Conservation (phyloP, 257 asterid genomes). For the Capsicum baccatum region DNA sequence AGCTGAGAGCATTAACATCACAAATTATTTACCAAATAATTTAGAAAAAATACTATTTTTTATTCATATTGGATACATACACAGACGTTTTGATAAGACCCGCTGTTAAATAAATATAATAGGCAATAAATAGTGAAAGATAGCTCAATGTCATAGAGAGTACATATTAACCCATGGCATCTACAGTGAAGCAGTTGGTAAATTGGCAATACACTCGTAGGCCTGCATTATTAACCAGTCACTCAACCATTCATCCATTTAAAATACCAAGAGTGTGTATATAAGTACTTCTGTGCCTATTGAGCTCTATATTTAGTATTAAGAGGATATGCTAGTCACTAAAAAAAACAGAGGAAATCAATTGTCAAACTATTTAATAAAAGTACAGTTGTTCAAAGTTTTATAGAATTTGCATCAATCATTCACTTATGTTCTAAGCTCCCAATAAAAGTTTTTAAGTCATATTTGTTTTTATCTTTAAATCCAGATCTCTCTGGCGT, state of each 20-base stretch:
- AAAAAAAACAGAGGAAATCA: neutral
- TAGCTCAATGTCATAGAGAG: neutral
- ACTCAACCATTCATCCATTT: neutral
- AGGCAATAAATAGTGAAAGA: neutral
- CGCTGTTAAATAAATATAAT: neutral
- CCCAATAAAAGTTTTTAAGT: neutral
- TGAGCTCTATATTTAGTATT: neutral
- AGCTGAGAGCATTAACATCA: neutral
- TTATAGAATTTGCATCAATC: neutral
- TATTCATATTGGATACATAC: neutral
- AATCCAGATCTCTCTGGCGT: too few relatives aligned
- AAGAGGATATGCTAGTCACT: neutral
- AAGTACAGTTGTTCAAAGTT: neutral
- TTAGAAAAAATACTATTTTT: neutral
- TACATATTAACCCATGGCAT: neutral
- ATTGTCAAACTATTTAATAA: neutral
- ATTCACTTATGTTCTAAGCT: neutral
- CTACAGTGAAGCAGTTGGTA: neutral
- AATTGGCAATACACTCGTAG: neutral
- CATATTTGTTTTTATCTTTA: too few relatives aligned
- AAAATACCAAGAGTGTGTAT: neutral
- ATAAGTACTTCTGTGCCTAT: neutral
- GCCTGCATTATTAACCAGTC: neutral
- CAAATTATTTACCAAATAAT: neutral
- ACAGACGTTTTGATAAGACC: neutral